Evolutionary conservation across 2,329 filamentous ascomycete species (phyloP), one percentile per base, ranked within the genome.

Genomic region (Fusarium coicis): DNA sequence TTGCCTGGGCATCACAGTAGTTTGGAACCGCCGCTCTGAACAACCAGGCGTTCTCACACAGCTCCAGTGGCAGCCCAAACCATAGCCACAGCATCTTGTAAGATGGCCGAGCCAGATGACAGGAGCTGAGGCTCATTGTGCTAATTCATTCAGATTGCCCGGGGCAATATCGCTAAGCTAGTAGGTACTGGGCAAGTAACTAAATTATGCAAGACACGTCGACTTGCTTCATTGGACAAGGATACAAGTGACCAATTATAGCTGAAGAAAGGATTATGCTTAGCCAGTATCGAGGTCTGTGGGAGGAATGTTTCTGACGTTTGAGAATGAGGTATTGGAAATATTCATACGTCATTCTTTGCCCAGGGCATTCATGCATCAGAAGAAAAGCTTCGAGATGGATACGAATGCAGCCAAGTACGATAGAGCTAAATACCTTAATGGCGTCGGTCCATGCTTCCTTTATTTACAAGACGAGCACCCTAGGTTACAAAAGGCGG

Each of bases 141-240:
- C 43, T 30, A 44, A 36, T 36, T 26, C 19, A 39, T 49, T 46
- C 19, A 43, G 15, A 56, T 49, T 49, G 26, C 18, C n/a, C 10
- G 28, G 42, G 68, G 44, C 37, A 36, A 77, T 76, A 73, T 73
- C 68, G 43, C 42, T n/a, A 39, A 23, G 23, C 19, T 30, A 36
- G 23, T 36, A 50, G 26, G 30, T 58, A 36, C 52, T n/a, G 23
- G 21, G 11, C 28, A 43, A 30, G 26, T 55, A n/a, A 43, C 36
- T 55, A 55, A 28, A 34, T 37, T 30, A 78, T 79, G 77, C 77
- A 77, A 75, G 77, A 79, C 77, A 79, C 77, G 77, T 76, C 74
- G 77, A 73, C 76, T 60, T 60, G 37, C 53, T 30, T 67, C 59
- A 54, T 47, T 53, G 39, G 49, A 53, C 39, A 66, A 39, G 53